Percentiles rank a stretch among this genome's conserved stretches.
Conservation (phyloP, 495 filamentous ascomycete species). For the Podospora pseudoanserina region DNA sequence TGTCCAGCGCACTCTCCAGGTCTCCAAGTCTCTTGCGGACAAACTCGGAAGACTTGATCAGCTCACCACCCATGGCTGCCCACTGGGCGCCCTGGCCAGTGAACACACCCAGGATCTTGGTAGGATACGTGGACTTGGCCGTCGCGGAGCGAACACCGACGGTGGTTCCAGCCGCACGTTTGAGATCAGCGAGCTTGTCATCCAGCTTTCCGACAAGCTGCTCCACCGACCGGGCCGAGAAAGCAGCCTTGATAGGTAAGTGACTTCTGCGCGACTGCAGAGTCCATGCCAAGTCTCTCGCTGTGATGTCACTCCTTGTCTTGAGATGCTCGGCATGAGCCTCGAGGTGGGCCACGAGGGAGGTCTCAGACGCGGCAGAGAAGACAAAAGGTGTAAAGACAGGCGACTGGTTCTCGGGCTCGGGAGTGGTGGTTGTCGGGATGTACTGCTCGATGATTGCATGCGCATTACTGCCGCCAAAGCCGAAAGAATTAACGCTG, state of each 20-base stretch:
- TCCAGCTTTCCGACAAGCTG: no score
- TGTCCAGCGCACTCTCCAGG: not conserved
- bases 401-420: no score
- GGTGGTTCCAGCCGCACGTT: no score
- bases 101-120: conserved; percentile 17
- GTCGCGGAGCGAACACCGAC: no score
- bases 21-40: not conserved
- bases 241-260: no score
- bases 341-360: not conserved
- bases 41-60: no score
- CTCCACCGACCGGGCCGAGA: no score
- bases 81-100: conserved; percentile 17
- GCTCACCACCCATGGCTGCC: not conserved
- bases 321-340: not conserved
- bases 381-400: not conserved
- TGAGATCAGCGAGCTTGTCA: no score
- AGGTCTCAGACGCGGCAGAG: conserved; percentile 7
- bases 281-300: conserved; percentile 2
- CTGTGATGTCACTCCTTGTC: not conserved
- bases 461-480: conserved; percentile 11
- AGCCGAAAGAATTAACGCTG: conserved; percentile 13
- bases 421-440: not conserved
- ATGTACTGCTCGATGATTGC: conserved; percentile 10
- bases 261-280: not conserved
- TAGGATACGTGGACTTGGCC: not conserved